A percentile compares a stretch with the other conserved stretches of the same genome.
Conservation (phyloP, 257 asterid species). For the Ocimum tenuiflorum region DNA sequence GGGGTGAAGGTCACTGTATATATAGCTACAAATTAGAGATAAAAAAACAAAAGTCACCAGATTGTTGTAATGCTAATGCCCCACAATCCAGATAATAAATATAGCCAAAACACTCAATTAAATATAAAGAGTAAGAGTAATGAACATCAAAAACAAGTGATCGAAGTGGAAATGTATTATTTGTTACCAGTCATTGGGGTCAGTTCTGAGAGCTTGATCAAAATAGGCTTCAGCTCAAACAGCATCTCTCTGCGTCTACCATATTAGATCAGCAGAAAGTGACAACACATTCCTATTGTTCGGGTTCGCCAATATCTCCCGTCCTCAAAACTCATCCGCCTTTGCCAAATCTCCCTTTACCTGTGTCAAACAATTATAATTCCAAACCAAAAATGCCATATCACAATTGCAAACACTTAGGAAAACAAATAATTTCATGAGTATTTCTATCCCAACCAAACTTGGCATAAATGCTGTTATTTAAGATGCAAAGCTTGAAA, state of each 20-base stretch:
- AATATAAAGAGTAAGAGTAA: neutral
- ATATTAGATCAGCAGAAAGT: constrained; percentile 75
- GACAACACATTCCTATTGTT: constrained; percentile 59
- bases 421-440: no score
- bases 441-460: no score
- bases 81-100: neutral
- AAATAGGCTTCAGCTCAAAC: constrained; percentile 63
- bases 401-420: neutral
- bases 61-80: neutral
- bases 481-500: no score
- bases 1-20: neutral
- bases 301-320: constrained; percentile 70
- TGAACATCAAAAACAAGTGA: neutral
- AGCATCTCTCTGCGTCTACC: constrained; percentile 68
- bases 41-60: neutral
- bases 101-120: neutral
- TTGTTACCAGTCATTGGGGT: constrained; percentile 68
- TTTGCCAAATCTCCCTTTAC: constrained; percentile 58
- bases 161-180: constrained; percentile 6
- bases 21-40: constrained; percentile 6
- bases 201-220: constrained; percentile 71
- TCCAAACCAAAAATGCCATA: neutral
- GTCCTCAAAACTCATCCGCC: constrained; percentile 78
- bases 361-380: constrained; percentile 25
- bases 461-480: no score